These are phyloP conservation scores for Tilletiopsis washingtonensis DNA, from an alignment of 1,284 basidiomycete species.

Conservation along the genomic window DNA sequence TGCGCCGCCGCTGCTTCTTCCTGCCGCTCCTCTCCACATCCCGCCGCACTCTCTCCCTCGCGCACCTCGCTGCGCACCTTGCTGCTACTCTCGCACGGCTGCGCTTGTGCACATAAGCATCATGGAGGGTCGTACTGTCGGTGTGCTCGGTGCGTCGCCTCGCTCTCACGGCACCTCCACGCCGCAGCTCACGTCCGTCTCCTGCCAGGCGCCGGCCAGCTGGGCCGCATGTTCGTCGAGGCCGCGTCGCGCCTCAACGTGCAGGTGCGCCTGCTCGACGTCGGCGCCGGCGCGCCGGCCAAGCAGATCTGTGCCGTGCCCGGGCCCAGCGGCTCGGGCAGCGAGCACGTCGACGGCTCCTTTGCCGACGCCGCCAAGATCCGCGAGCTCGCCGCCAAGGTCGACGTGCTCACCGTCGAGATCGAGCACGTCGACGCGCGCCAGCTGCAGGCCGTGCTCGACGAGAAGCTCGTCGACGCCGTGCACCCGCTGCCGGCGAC, in stretches of 20 bases:
- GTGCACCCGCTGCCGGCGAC: conserved; percentile 81
- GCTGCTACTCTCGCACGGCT: no score
- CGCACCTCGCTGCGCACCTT: no score
- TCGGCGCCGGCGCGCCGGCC: conserved; percentile 70
- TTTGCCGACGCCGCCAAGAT: conserved; percentile 79
- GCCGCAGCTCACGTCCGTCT: no score
- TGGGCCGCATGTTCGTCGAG: conserved; percentile 92
- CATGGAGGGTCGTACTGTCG: no score
- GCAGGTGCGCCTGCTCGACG: conserved; percentile 78
- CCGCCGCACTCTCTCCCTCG: no score
- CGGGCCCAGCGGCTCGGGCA: conserved; percentile 6
- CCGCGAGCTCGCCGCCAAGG: conserved; percentile 66
- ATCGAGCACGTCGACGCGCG: conserved; percentile 90
- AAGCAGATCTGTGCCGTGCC: conserved; percentile 63
- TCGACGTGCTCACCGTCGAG: conserved; percentile 88
- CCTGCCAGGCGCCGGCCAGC: conserved; percentile 89
- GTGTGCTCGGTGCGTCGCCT: no score
- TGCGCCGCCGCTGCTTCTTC: no score
- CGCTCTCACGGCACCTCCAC: no score
- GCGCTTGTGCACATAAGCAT: no score
- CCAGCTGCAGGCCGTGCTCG: conserved; percentile 55
- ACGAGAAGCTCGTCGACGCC: conserved; percentile 38
- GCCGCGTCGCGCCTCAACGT: conserved; percentile 83
- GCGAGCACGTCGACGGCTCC: conserved; percentile 74
- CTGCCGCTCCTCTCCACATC: no score